Base-by-base conservation (phyloP, 257 asterid species). In the Mentha longifolia region DNA sequence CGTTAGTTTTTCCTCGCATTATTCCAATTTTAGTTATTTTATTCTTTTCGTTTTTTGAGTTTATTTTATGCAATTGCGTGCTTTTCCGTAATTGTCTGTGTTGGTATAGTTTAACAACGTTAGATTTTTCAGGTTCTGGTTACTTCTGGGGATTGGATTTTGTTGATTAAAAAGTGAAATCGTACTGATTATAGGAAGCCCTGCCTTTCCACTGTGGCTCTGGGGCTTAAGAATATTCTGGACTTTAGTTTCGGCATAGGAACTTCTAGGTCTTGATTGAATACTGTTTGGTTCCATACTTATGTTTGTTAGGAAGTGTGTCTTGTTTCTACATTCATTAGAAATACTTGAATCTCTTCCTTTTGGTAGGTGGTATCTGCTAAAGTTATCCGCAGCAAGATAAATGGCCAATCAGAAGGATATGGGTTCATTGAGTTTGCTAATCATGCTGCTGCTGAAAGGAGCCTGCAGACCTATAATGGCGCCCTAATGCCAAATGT, bases 371-470 rank as follows among this genome's bases (percentile, higher is more conserved):
- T 87, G 73, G 85, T 74, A 19, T 66, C 88, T 57, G 94, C 81
- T 54, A 93, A 93, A 79, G 92, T 93, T 35, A 90, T 93, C 68
- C 94, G 96, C 42, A 93, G 85, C 91, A 93, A 89, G 87, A 96
- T 81, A 83, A 79, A 88, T 57, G 74, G 76, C 37, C 95, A 85
- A 65, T 79, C 97, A 4, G 98, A 93, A 77, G 96, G 98, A 65
- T 93, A 90, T 80, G 98, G 98, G 52, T 93, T 93, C 54, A 85
- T 90, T 19, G 97, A 91, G 67, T 93, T 93, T 79, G 76, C 37
- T 33, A 93, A 89, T 60, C 97, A 93, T 71, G 92, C 94, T 66
- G 95, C 96, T 54, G 98, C 98, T 9, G 98, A 93, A 65, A 84
- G 84, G 79, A 81, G 9, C 72, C 84, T 93, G 74, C 95, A 85